A percentile compares a stretch with the other conserved stretches of the same genome.
Evolutionary conservation across 176 grass and related monocot species (phyloP).

Genomic region (Eleusine coracana): DNA sequence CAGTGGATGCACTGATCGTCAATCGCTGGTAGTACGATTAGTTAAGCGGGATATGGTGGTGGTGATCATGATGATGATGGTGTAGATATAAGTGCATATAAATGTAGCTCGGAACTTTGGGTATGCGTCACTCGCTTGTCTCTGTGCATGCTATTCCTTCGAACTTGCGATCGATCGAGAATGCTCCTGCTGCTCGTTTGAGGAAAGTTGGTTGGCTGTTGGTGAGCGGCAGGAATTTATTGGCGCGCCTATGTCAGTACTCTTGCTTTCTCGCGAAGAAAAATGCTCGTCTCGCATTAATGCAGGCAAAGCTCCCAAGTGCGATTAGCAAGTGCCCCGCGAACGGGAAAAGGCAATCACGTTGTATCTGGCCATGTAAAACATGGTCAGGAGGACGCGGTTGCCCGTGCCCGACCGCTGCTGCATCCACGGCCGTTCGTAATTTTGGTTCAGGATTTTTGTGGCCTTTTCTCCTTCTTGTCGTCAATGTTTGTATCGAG

Average conservation of each 20-base stretch:
- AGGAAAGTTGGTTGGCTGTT: constrained; percentile 50
- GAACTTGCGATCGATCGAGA: not conserved
- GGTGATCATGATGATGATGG: no score
- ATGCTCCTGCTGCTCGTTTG: not conserved
- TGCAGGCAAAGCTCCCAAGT: not conserved
- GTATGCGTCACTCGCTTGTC: constrained; percentile 49
- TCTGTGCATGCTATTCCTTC: constrained; percentile 9
- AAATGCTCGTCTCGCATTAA: not conserved
- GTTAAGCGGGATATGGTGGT: not conserved
- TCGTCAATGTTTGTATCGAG: not conserved
- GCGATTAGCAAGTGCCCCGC: constrained; percentile 6
- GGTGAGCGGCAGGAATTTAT: constrained; percentile 38
- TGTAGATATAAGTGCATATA: constrained; percentile 56
- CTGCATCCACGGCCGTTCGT: not conserved
- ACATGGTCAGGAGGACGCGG: not conserved
- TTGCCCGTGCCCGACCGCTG: not conserved
- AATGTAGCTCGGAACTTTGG: constrained; percentile 47
- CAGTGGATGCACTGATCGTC: not conserved
- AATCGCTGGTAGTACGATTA: not conserved
- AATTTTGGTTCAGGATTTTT: not conserved
- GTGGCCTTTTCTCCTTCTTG: not conserved
- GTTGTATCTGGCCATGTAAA: not conserved
- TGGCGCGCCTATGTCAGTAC: not conserved
- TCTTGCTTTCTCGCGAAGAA: not conserved
- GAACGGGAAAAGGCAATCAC: not conserved